Evolutionary conservation across 257 asterid species (phyloP).

Genomic region (Asclepias syriaca): DNA sequence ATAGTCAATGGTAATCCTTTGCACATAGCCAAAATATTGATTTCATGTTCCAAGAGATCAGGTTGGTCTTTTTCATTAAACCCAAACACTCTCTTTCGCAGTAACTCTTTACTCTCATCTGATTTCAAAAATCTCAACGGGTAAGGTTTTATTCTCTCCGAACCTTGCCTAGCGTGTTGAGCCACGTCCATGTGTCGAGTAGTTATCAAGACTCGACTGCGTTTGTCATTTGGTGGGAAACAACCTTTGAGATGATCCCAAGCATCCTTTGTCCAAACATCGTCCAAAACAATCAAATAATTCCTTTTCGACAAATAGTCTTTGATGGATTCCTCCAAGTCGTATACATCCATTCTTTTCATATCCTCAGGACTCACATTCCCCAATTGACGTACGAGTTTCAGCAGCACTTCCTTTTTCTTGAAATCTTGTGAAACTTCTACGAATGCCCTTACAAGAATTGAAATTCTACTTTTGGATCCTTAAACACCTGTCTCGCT

Average conservation of each 20-base stretch:
- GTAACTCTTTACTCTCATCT: slow-evolving; percentile 31
- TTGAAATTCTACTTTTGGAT: slow-evolving; percentile 32
- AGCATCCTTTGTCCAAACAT: slow-evolving; percentile 44
- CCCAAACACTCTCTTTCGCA: slow-evolving; percentile 31
- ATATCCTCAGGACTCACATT: slow-evolving; percentile 22
- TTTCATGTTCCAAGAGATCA: slow-evolving; percentile 19
- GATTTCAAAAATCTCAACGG: slow-evolving; percentile 17
- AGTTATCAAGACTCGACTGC: slow-evolving; percentile 37
- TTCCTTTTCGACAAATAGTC: slow-evolving; percentile 29
- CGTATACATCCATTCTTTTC: slow-evolving; percentile 34
- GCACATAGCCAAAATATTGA: slow-evolving; percentile 17
- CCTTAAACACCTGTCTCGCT: slow-evolving; percentile 49
- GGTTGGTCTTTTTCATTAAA: slow-evolving; percentile 1
- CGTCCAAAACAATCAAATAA: slow-evolving; percentile 54
- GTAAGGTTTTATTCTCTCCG: slow-evolving; percentile 13
- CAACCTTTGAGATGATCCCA: slow-evolving; percentile 33
- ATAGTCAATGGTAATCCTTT: slow-evolving; percentile 44
- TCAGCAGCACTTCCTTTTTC: slow-evolving; percentile 43
- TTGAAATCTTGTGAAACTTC: slow-evolving; percentile 48
- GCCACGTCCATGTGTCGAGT: slow-evolving; percentile 30
- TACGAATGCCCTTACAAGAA: slow-evolving; percentile 46
- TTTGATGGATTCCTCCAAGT: slow-evolving; percentile 29
- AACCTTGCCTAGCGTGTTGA: slow-evolving; percentile 2
- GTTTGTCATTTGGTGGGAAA: slow-evolving; percentile 17
- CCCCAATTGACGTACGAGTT: slow-evolving; percentile 24